Conservation (phyloP, 768 basidiomycete species). For the Termitomyces sp. region DNA sequence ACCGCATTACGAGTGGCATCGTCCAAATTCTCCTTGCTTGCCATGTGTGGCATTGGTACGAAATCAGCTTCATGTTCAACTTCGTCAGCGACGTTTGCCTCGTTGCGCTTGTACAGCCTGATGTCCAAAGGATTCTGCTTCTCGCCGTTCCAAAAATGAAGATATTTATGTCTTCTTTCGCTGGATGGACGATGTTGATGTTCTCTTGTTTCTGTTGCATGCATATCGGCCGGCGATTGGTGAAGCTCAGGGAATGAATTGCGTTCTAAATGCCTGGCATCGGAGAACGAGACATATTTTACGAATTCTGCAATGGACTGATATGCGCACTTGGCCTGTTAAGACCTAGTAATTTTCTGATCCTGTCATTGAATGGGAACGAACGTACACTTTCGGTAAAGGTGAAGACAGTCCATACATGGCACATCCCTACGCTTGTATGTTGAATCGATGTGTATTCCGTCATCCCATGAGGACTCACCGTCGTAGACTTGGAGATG, state of each 20-base stretch:
- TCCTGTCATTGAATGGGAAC: neutral
- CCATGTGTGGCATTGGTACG: neutral
- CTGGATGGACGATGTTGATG: neutral
- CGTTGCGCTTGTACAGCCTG: neutral
- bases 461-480: constrained; percentile 23
- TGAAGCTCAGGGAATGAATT: constrained; percentile 50
- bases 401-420: constrained; percentile 72
- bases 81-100: neutral
- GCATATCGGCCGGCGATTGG: constrained; percentile 14
- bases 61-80: neutral
- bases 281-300: constrained; percentile 47
- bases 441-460: neutral
- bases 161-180: neutral
- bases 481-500: constrained; percentile 78
- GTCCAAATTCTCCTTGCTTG: neutral
- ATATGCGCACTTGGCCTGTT: constrained; percentile 59
- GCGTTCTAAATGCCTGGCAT: constrained; percentile 32
- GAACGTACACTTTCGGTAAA: constrained; percentile 55
- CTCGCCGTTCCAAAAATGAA: neutral
- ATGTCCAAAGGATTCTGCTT: neutral
- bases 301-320: constrained; percentile 56
- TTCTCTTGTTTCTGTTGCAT: neutral
- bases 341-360: neutral
- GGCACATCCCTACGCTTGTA: constrained; percentile 54
- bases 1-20: neutral